Evolutionary conservation across 768 basidiomycete species (phyloP), one percentile per base, ranked within the genome.

Genomic region (Leccinum broughii): DNA sequence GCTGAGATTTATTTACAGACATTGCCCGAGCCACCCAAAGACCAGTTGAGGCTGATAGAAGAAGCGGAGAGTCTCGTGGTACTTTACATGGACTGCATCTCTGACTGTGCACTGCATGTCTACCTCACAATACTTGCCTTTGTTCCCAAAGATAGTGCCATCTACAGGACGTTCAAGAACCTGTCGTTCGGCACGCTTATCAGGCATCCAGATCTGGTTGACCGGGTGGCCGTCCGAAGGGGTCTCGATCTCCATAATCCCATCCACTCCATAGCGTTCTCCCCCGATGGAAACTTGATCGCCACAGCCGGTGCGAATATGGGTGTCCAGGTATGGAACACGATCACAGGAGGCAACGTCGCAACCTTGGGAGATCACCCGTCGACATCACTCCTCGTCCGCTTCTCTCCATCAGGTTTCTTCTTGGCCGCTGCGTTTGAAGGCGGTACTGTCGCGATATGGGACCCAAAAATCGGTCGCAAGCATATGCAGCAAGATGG

Each of bases 281-380:
- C 64, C 26, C 64, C 58, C 13, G 52, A 57, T 34, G 56, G 61
- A 0, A 34, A 59, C 8, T 6, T 60, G 24, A 53, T 68, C n/a
- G 67, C 69, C 1, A 68, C 70, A 5, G 68, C 60, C 4, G 55
- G 60, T 11, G 52, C 6, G 1, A 46, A 51, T 24, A 53, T 68
- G 3, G 63, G 64, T 2, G 68, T 69, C 26, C 70, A 66, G 24
- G n/a, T 70, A 11, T 70, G 69, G 69, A 65, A 63, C 2, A 48
- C 55, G 2, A 30, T 67, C 39, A 69, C 68, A 0, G 68, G 68
- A 5, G 58, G 51, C 24, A 69, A 69, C 17, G 20, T 69, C 0
- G 68, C 68, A 1, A 69, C 61, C 32, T 37, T 69, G 15, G 68
- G 65, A 24, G 58, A 62, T 35, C 41, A 7, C 39, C 48, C 53